Evolutionary conservation across 1,284 basidiomycete species (phyloP).

Genomic region (Boletus smithii): DNA sequence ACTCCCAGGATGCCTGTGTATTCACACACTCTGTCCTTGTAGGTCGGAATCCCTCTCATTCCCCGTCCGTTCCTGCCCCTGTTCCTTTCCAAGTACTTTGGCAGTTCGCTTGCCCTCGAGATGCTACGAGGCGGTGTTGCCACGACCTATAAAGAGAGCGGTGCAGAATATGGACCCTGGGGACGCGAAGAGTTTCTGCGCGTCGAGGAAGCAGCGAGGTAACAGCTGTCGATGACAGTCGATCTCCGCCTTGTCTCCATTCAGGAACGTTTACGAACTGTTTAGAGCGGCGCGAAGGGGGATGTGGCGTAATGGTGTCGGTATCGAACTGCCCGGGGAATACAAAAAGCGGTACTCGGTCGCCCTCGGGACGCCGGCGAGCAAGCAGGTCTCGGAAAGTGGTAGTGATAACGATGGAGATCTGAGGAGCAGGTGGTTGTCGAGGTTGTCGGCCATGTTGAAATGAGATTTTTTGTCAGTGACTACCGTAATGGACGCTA

Average conservation of each 20-base stretch:
- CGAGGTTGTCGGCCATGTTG: conserved; percentile 8
- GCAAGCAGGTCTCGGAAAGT: not conserved
- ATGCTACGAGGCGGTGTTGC: conserved; percentile 80
- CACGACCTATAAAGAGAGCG: conserved; percentile 69
- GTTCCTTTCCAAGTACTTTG: conserved; percentile 47
- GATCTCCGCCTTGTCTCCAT: not conserved
- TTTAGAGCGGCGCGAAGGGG: conserved; percentile 56
- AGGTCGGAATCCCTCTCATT: conserved; percentile 52
- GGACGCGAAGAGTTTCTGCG: conserved; percentile 61
- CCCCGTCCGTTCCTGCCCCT: conserved; percentile 49
- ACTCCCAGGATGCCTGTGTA: not conserved
- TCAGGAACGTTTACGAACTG: not conserved
- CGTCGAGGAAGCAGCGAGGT: conserved; percentile 69
- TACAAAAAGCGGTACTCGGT: conserved; percentile 68
- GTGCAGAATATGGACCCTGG: conserved; percentile 73
- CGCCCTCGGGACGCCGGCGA: conserved; percentile 17
- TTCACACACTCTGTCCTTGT: not conserved
- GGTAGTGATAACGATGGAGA: not conserved
- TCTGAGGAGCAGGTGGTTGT: conserved; percentile 9
- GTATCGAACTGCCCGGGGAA: conserved; percentile 68
- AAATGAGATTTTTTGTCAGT: conserved; percentile 2
- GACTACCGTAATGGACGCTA: no score
- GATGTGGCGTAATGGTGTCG: conserved; percentile 64
- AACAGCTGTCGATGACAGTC: not conserved
- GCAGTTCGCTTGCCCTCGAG: conserved; percentile 55